Base-by-base conservation (phyloP, 2,329 filamentous ascomycete species). In the Hymenoscyphus scutula region DNA sequence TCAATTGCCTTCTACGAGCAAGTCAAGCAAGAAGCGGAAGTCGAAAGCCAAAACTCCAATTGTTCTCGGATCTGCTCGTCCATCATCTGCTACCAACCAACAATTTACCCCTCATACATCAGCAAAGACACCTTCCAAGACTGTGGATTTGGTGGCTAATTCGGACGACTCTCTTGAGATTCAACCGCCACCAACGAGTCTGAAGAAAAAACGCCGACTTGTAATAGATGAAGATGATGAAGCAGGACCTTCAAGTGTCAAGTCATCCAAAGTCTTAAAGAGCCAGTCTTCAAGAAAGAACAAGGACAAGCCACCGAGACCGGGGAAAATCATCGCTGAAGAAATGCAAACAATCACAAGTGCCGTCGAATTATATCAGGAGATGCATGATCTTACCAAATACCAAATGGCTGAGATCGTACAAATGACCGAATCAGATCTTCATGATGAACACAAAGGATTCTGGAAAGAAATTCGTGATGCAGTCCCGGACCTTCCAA, bases 381-480 rank as follows among this genome's bases (percentile, higher is more conserved):
- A 76, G 0, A 75, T 80, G 10, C 69, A 81, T 59, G 71, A 75
- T 25, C 67, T 84, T 68, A 76, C 74, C 0, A 77, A 83, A 62
- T 57, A 68, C 23, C 70, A 82, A 29, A 70, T 86, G n/a, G 85
- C 84, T 60, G 75, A 77, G 5, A 68, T 82, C 64, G 76, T 81
- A 19, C 78, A 76, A 23, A 57, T 57, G 27, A 54, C 62, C n/a
- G 64, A 64, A 10, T 72, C 70, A 4, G 73, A 79, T 5, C 45
- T 25, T 8, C 3, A 11, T 59, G 70, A 72, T 2, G 76, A n/a
- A 71, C 79, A 62, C n/a, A 71, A 72, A 5, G 76, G 80, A 11
- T 76, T 88, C 8, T 87, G 84, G 84, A 70, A 74, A 17, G 69
- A 70, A 2, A 74, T 87, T n/a, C 75, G 76, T 53, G 76, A 77